Evolutionary conservation across 768 basidiomycete species (phyloP), one percentile per base, ranked within the genome.

Genomic region (Grammothele lineata): DNA sequence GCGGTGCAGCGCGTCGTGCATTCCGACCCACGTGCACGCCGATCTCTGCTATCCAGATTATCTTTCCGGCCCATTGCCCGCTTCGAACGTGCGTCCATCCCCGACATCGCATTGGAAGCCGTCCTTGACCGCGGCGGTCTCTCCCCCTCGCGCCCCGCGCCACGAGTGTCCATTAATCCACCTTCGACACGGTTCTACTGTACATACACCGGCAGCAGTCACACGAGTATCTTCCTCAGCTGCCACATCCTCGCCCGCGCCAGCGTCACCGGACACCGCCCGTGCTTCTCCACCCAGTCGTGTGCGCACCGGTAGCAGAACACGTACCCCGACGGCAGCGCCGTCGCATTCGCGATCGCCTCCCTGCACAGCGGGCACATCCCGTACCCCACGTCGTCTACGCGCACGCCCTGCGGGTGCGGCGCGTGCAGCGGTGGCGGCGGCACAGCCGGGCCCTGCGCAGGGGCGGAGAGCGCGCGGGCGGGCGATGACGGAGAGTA

Each of bases 231-330:
- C 63, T 94, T 92, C 62, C 92, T 73, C 66, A 96, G 64, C 64
- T 93, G 86, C 81, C 90, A 92, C 51, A 78, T 76, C 48, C 75
- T 76, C 18, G 83, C 74, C 3, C 83, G 83, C 43, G 89, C 65
- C 40, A 93, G 76, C 46, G 93, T 95, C 56, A 97, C 81, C 50
- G 93, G 93, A 70, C 93, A 97, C 64, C 70, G 78, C 33, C 83
- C 82, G 48, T 83, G 70, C 61, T 78, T 80, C 66, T 87, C 81
- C 27, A 94, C 81, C 56, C 90, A 78, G 50, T 86, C 83, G 70
- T 87, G 83, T 45, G 86, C 87, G 69, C 94, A 96, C 27, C 87
- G 81, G 63, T 93, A 97, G 66, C 93, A 96, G 57, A 91, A 94
- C 17, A 95, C 90, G 72, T 94, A 97, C 43, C 93, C 93, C 35